Conservation (phyloP, 169 alveolate species). For the Amoebophrya sp. region DNA sequence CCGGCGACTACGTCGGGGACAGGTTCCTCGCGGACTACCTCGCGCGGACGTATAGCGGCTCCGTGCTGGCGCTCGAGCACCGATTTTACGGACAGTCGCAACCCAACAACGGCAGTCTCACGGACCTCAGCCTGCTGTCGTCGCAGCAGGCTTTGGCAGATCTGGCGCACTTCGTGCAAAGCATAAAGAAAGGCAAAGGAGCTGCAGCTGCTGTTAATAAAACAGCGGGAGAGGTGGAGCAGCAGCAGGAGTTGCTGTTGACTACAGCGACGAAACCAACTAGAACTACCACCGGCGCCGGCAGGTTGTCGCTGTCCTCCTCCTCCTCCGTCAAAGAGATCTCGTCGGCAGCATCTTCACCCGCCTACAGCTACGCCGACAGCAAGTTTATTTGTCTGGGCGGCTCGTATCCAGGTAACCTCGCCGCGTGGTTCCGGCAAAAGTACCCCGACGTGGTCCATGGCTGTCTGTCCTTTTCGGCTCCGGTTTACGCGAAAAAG, state of each 20-base stretch:
- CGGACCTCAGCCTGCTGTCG: neutral
- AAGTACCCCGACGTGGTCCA: neutral
- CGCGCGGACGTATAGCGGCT: neutral
- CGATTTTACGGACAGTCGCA: neutral
- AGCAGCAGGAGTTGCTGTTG: no score
- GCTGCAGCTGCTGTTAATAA: no score
- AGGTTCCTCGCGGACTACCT: neutral
- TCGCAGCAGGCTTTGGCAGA: neutral
- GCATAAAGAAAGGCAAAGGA: no score
- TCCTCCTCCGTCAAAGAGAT: no score
- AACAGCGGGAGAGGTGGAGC: no score
- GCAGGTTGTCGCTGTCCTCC: no score
- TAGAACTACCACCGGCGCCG: no score
- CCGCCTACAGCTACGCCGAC: neutral
- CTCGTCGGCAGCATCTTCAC: no score
- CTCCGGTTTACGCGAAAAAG: neutral
- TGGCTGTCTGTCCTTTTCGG: neutral
- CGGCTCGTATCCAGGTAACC: neutral
- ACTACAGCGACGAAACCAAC: no score
- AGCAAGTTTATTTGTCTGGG: neutral
- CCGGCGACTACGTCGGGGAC: neutral
- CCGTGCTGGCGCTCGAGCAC: neutral
- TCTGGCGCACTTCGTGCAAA: neutral
- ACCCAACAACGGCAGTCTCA: neutral
- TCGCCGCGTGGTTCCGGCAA: neutral